Base-by-base conservation (phyloP, 108 stramenopile species). In the Conticribra guillardii region DNA sequence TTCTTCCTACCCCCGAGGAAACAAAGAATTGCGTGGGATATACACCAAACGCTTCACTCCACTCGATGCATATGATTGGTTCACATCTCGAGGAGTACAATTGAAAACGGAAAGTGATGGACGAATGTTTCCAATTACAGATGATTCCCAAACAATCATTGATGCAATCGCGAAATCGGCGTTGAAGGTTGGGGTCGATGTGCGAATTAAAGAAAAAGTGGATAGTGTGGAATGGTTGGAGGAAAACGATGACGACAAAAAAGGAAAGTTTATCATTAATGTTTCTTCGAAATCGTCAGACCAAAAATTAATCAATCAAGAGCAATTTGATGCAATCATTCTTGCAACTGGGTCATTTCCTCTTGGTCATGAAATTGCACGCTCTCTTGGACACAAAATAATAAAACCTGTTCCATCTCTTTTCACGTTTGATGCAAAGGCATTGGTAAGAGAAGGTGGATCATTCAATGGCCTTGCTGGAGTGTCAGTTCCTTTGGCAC, bases 61-160 rank as follows among this genome's bases (percentile, higher is more conserved):
- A 0, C 60, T 70, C 0, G 88, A 92, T 65, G 91, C 93, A 0
- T 73, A 81, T 51, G 84, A 77, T 22, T 98, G 96, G 96, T 98
- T 98, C 74, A 82, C 90, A 61, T 57, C 74, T 29, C 83, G 89
- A 4, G 96, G 96, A 50, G 96, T 98, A 0, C n/a, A 60, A 44
- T 81, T 97, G 27, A 98, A 98, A 68, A 96, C 95, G 19, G 97
- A 98, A 67, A 63, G 60, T 9, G 97, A 98, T 79, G 89, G 97
- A 15, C 90, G 97, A 26, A 96, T 97, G 95, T 98, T 98, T 72
- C 97, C 97, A 11, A 64, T 60, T 4, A 94, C 96, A 23, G 96
- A 98, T 69, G 71, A 84, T 31, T 90, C 91, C n/a, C 85, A 86
- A 67, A 97, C 97, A 2, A 89, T 98, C 27, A 86, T 97, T 48